A percentile compares a stretch with the other conserved stretches of the same genome.
phyloP scores from a whole-genome alignment of 2,329 filamentous ascomycete genomes.

The Neofusicoccum cordaticola region DNA sequence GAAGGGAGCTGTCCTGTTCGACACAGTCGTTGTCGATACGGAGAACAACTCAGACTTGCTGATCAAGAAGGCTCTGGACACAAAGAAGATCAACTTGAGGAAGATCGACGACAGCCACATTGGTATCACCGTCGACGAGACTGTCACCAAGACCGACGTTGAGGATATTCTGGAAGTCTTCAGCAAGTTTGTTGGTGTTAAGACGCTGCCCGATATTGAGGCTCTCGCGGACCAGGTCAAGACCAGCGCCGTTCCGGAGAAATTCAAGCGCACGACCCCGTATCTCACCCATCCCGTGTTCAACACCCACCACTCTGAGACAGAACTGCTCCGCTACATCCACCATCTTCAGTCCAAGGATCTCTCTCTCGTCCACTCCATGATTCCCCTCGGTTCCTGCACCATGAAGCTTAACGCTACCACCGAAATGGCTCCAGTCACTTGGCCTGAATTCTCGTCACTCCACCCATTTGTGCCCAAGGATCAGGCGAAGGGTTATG shows the following conservation, averaged over 20 bases:
- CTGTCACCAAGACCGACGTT: conserved; percentile 56
- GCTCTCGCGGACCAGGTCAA: conserved; percentile 15
- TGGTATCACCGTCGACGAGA: conserved; percentile 78
- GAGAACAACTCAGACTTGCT: conserved; percentile 52
- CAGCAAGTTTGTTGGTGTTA: conserved; percentile 43
- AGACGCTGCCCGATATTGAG: conserved; percentile 41
- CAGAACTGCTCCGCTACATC: conserved; percentile 90
- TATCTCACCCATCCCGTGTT: conserved; percentile 91
- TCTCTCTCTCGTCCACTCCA: conserved; percentile 88
- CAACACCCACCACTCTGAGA: conserved; percentile 93
- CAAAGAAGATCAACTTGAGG: conserved; percentile 61
- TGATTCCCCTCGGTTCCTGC: conserved; percentile 95
- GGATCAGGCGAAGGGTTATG: conserved; percentile 65
- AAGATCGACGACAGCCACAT: conserved; percentile 59
- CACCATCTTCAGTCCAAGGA: conserved; percentile 92
- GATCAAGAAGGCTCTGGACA: conserved; percentile 50
- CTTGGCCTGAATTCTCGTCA: conserved; percentile 70
- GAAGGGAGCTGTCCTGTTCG: conserved; percentile 65
- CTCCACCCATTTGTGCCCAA: conserved; percentile 77
- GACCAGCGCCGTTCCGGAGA: conserved; percentile 47
- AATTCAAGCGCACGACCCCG: conserved; percentile 66
- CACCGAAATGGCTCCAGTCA: conserved; percentile 86
- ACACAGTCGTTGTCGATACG: conserved; percentile 69
- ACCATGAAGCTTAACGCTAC: conserved; percentile 98
- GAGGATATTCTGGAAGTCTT: conserved; percentile 59